Conservation (phyloP, 2,329 filamentous ascomycete genomes). For the Botrytis porri region DNA sequence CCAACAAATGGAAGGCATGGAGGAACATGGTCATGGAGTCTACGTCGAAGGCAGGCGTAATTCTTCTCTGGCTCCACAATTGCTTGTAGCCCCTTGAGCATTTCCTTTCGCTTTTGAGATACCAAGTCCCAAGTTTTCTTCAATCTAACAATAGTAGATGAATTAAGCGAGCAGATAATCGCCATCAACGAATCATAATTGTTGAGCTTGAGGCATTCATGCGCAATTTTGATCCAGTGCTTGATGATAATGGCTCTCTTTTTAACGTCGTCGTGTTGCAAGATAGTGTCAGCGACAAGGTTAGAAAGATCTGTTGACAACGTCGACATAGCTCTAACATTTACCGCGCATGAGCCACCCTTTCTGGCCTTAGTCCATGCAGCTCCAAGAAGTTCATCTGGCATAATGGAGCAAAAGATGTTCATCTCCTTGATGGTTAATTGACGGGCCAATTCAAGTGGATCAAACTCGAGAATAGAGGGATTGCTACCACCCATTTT, state of each 20-base stretch:
- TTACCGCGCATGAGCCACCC: constrained; percentile 71
- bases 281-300: constrained; percentile 87
- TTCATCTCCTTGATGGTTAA: constrained; percentile 88
- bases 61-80: constrained; percentile 89
- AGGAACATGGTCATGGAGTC: constrained; percentile 80
- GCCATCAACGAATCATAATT: constrained; percentile 98
- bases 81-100: constrained; percentile 74
- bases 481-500: constrained; percentile 68
- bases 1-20: constrained; percentile 94
- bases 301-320: constrained; percentile 91
- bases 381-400: constrained; percentile 85
- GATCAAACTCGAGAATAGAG: constrained; percentile 84
- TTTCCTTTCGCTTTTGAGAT: constrained; percentile 76
- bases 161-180: constrained; percentile 91
- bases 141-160: constrained; percentile 82
- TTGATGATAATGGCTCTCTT: constrained; percentile 89
- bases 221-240: constrained; percentile 95
- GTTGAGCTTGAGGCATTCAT: constrained; percentile 81
- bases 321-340: constrained; percentile 91
- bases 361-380: constrained; percentile 83
- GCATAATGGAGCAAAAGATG: constrained; percentile 87
- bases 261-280: constrained; percentile 85
- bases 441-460: constrained; percentile 86
- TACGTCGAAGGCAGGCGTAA: constrained; percentile 79
- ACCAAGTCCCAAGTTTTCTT: constrained; percentile 90